A percentile compares a stretch with the other conserved stretches of the same genome.
Evolutionary conservation across 2,329 filamentous ascomycete species (phyloP).

Genomic region (Stachybotrys chlorohalonatus): DNA sequence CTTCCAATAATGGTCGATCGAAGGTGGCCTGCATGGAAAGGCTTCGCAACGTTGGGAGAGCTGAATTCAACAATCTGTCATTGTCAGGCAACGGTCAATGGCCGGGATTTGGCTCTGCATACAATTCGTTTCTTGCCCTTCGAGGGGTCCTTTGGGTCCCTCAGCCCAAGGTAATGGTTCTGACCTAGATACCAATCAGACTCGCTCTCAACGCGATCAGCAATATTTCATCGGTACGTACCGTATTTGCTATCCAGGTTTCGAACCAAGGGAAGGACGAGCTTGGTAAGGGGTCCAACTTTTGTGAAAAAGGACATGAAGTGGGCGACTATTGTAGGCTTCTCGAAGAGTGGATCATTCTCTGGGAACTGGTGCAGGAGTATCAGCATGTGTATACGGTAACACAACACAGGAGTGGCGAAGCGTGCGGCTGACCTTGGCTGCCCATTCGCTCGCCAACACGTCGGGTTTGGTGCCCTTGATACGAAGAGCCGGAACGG

Average conservation of each 20-base stretch:
- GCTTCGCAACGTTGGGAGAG: conserved; percentile 80
- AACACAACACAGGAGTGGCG: neutral
- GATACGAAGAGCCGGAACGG: conserved; percentile 70
- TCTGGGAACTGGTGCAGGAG: conserved; percentile 52
- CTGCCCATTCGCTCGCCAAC: conserved; percentile 52
- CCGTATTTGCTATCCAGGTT: conserved; percentile 45
- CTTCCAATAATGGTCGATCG: conserved; percentile 73
- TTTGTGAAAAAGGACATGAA: conserved; percentile 79
- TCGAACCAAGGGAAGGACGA: conserved; percentile 63
- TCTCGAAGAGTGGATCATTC: conserved; percentile 63
- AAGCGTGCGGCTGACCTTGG: conserved; percentile 35
- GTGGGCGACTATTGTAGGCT: conserved; percentile 56
- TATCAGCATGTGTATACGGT: conserved; percentile 3
- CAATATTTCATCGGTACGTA: conserved; percentile 1
- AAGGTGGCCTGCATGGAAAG: conserved; percentile 71
- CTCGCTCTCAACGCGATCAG: neutral
- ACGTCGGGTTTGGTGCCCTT: conserved; percentile 60
- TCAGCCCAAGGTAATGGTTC: conserved; percentile 50
- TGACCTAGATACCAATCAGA: conserved; percentile 38
- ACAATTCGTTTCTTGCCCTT: conserved; percentile 52
- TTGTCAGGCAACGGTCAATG: neutral
- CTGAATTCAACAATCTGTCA: conserved; percentile 65
- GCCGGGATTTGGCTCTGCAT: conserved; percentile 3
- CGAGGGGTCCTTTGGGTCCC: conserved; percentile 50
- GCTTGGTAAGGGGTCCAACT: conserved; percentile 51